Evolutionary conservation across 2,329 filamentous ascomycete genomes (phyloP).

Genomic region (Myriosclerotinia duriaeana): DNA sequence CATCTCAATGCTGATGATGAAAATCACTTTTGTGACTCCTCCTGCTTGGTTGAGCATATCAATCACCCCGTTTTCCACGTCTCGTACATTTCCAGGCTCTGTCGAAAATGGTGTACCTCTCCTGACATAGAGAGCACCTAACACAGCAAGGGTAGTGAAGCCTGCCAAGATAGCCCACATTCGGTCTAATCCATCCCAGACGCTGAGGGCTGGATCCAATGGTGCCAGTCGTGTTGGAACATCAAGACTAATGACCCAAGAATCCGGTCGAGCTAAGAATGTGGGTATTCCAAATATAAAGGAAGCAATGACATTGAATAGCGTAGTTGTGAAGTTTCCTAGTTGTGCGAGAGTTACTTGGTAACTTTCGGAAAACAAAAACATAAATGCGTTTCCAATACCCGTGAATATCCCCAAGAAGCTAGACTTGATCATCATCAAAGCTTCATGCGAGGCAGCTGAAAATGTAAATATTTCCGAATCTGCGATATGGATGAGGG

Average conservation of each 20-base stretch:
- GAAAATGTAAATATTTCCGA: slow-evolving; percentile 75
- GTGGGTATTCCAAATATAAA: slow-evolving; percentile 41
- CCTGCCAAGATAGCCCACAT: slow-evolving; percentile 75
- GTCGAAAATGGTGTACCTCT: slow-evolving; percentile 67
- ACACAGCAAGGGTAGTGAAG: slow-evolving; percentile 72
- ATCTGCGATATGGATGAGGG: slow-evolving; percentile 46
- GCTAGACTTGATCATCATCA: slow-evolving; percentile 59
- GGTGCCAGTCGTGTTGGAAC: slow-evolving; percentile 43
- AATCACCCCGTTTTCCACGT: slow-evolving; percentile 74
- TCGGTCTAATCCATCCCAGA: slow-evolving; percentile 66
- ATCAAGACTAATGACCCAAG: slow-evolving; percentile 60
- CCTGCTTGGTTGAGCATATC: slow-evolving; percentile 89
- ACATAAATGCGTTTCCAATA: slow-evolving; percentile 45
- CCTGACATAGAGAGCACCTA: slow-evolving; percentile 77
- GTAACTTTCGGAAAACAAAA: slow-evolving; percentile 50
- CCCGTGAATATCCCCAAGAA: slow-evolving; percentile 46
- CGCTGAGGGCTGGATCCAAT: slow-evolving; percentile 57
- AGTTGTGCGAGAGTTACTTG: slow-evolving; percentile 30
- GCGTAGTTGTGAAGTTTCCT: background rate
- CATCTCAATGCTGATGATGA: slow-evolving; percentile 99
- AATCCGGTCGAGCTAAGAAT: slow-evolving; percentile 48
- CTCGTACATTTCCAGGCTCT: slow-evolving; percentile 51
- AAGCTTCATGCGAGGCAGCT: slow-evolving; percentile 69
- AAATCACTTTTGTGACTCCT: slow-evolving; percentile 93
- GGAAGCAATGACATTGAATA: background rate